Base-by-base conservation (phyloP, 352 stramenopile species). In the Pythium angustatum region DNA sequence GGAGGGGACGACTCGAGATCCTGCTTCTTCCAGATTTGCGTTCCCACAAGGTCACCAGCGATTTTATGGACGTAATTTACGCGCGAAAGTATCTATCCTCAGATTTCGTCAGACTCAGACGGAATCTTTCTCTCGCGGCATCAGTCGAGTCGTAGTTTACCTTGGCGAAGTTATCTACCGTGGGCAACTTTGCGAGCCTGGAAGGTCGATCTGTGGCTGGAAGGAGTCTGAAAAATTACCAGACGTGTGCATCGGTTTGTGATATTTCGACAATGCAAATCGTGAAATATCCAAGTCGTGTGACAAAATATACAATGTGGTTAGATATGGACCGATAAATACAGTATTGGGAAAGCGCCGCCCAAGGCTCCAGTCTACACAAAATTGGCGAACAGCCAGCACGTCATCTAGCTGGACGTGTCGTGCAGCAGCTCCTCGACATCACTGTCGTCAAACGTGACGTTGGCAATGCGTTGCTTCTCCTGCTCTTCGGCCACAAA, bases 381-480 rank as follows among this genome's bases (percentile, higher is more conserved):
- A 47, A 54, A 63, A 36, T 50, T 4, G 36, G 14, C 12, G 15
- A 6, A 0, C 21, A 14, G 17, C n/a, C n/a, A n/a, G n/a, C n/a
- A n/a, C 19, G 5, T 3, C 14, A 6, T 43, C 45, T 64, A 57
- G 24, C 43, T 64, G n/a, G 59, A 66, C 11, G 60, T 59, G 26
- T 89, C 82, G 55, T 68, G 68, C 0, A 89, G 62, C 17, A 92
- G 57, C 59, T 90, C 83, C 24, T 90, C 83, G 26, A 92, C 69
- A 34, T 89, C 83, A 15, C 70, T 54, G 56, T 89, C 80, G 47
- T 90, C 73, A 30, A 90, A 86, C 22, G 81, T 74, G 9, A 80
- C 50, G 8, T 67, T 56, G 15, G 75, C 75, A 19, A 63, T 24
- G 1, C 44, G n/a, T 3, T 47, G 64, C 62, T 83, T 83, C 27